Conservation (phyloP, 495 filamentous ascomycete species). For the Hypoxylon lienhwacheense region DNA sequence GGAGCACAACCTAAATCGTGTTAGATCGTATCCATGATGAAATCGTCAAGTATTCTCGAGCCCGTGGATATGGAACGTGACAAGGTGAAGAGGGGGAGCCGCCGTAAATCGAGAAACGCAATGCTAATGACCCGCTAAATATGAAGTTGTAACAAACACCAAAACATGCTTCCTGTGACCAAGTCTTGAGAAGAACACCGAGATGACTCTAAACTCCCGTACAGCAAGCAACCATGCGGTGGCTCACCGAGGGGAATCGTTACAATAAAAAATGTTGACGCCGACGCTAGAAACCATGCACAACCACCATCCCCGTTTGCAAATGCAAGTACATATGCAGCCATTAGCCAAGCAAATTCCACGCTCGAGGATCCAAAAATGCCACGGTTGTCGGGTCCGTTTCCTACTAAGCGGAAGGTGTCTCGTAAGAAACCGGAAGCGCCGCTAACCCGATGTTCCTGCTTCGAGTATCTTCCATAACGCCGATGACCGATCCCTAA, state of each 20-base stretch:
- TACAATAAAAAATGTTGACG: constrained; percentile 33
- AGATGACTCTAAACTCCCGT: constrained; percentile 36
- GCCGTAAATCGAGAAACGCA: constrained; percentile 26
- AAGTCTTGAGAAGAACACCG: constrained; percentile 35
- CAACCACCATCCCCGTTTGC: constrained; percentile 33
- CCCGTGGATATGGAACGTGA: constrained; percentile 10
- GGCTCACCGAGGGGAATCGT: constrained; percentile 33
- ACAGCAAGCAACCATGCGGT: constrained; percentile 30
- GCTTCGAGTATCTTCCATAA: constrained; percentile 30
- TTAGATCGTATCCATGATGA: constrained; percentile 6
- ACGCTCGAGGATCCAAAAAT: constrained; percentile 24
- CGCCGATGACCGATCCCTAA: constrained; percentile 23
- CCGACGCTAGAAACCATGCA: constrained; percentile 40
- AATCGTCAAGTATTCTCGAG: constrained; percentile 1
- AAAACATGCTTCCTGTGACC: constrained; percentile 34
- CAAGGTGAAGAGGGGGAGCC: constrained; percentile 5
- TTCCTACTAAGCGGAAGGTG: constrained; percentile 4
- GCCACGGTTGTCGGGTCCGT: constrained; percentile 8
- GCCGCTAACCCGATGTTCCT: constrained; percentile 10
- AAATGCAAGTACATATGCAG: constrained; percentile 40
- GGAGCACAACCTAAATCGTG: background rate
- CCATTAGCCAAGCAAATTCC: constrained; percentile 37
- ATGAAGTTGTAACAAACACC: constrained; percentile 28
- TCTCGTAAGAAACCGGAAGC: constrained; percentile 12
- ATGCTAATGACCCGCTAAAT: constrained; percentile 33